phyloP scores from a whole-genome alignment of 805 yeast genomes.

The Candida nanaspora region DNA sequence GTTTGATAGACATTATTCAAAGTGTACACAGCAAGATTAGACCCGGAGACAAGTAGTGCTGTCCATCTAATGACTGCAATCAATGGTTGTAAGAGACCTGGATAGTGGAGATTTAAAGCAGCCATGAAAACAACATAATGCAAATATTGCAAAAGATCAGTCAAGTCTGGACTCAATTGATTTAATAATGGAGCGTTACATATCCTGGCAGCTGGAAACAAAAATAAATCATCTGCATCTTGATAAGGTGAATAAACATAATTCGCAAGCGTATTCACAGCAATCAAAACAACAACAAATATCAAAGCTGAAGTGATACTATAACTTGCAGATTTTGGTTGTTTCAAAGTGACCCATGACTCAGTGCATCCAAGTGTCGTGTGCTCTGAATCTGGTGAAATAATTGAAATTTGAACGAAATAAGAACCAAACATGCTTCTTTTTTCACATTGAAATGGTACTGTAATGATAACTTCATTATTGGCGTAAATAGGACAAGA shows the following conservation, averaged over 20 bases:
- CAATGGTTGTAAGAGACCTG: constrained; percentile 56
- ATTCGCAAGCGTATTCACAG: constrained; percentile 26
- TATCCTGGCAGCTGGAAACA: constrained; percentile 47
- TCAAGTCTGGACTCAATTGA: constrained; percentile 47
- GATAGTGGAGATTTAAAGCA: constrained; percentile 48
- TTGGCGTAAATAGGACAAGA: constrained; percentile 23
- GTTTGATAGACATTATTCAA: constrained; percentile 36
- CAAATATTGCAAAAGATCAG: constrained; percentile 42
- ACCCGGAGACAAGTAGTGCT: constrained; percentile 32
- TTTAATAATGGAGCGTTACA: constrained; percentile 50
- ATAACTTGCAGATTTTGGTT: constrained; percentile 28
- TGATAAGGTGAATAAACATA: constrained; percentile 45
- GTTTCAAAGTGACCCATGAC: constrained; percentile 42
- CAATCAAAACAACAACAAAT: constrained; percentile 32
- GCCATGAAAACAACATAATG: constrained; percentile 55
- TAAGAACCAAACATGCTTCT: constrained; percentile 38
- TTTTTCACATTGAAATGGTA: constrained; percentile 14
- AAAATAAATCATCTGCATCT: constrained; percentile 48
- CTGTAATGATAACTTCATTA: constrained; percentile 18
- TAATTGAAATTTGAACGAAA: constrained; percentile 31
- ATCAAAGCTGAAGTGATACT: constrained; percentile 34
- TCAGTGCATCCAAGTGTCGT: constrained; percentile 39
- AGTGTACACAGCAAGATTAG: constrained; percentile 4
- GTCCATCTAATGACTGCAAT: constrained; percentile 48
- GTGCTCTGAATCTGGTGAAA: constrained; percentile 31